A percentile compares a stretch with the other conserved stretches of the same genome.
Conservation (phyloP, 148 eudicot genomes). For the Chenopodium quinoa region DNA sequence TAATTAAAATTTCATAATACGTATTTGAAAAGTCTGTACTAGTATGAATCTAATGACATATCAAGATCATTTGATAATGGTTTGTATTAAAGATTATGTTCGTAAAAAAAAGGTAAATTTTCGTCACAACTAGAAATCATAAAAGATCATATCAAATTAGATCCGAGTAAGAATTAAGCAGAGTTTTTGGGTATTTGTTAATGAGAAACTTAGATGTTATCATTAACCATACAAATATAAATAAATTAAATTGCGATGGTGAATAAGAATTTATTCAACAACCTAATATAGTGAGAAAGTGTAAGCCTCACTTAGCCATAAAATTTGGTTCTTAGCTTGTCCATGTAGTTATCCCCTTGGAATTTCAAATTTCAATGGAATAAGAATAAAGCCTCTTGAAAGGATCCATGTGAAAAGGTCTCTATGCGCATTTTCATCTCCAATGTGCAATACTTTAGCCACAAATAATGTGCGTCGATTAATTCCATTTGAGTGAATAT, state of each 20-base stretch:
- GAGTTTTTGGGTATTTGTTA: too few species aligned
- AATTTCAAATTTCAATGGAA: neutral
- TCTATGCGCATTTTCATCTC: conserved; percentile 2
- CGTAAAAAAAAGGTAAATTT: too few species aligned
- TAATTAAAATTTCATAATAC: too few species aligned
- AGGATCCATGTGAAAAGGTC: conserved; percentile 2
- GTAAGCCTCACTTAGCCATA: neutral
- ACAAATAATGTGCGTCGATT: conserved; percentile 2
- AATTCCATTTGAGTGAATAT: neutral
- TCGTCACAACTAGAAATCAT: too few species aligned
- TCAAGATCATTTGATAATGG: too few species aligned
- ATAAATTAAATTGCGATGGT: neutral
- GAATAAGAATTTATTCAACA: neutral
- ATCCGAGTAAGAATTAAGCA: too few species aligned
- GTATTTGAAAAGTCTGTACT: too few species aligned
- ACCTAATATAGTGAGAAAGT: neutral
- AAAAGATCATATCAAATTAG: too few species aligned
- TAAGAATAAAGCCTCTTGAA: neutral
- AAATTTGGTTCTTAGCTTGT: neutral
- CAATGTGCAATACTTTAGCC: conserved; percentile 7
- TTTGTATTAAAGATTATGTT: too few species aligned
- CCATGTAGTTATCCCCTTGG: neutral
- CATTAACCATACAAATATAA: neutral
- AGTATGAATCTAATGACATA: too few species aligned
- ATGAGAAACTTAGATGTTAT: too few species aligned